A percentile compares a stretch with the other conserved stretches of the same genome.
phyloP scores from a whole-genome alignment of 2,329 filamentous ascomycete genomes.

The Alternaria sp. region DNA sequence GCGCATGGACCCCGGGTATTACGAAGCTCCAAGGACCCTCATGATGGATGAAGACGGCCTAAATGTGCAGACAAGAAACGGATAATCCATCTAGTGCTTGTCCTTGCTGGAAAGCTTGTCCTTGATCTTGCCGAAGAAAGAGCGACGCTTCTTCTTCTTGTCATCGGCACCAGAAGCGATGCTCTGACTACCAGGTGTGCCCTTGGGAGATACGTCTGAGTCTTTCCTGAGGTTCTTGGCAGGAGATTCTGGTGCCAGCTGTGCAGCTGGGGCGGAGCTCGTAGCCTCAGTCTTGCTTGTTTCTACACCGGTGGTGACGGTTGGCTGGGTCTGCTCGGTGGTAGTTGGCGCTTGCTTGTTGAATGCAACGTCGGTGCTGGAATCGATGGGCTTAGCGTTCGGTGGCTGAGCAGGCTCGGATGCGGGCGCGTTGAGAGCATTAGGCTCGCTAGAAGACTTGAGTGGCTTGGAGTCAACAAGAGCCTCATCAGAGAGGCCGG shows the following conservation, averaged over 20 bases:
- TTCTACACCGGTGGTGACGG: conserved; percentile 53
- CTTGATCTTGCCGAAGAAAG: conserved; percentile 60
- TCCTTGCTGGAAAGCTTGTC: conserved; percentile 54
- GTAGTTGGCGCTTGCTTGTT: conserved; percentile 53
- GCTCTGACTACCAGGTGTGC: conserved; percentile 52
- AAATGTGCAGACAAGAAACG: conserved; percentile 22
- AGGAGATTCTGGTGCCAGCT: conserved; percentile 39
- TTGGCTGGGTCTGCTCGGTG: conserved; percentile 50
- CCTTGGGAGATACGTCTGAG: conserved; percentile 45
- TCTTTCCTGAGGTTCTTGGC: conserved; percentile 39
- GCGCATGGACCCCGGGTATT: conserved; percentile 32
- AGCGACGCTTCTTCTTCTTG: conserved; percentile 60
- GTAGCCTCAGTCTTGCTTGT: conserved; percentile 44
- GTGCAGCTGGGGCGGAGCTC: conserved; percentile 19
- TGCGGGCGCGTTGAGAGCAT: conserved; percentile 51
- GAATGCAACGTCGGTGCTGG: conserved; percentile 53
- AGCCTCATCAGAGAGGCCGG: conserved; percentile 41
- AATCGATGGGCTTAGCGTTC: conserved; percentile 34
- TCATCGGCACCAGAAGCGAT: conserved; percentile 41
- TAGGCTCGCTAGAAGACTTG: conserved; percentile 42
- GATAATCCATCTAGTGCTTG: conserved; percentile 33
- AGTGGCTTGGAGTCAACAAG: conserved; percentile 41
- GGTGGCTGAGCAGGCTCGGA: conserved; percentile 39
- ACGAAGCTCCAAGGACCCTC: conserved; percentile 27
- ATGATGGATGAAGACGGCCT: conserved; percentile 13